Percentiles rank a stretch among this genome's conserved stretches.
Conservation (phyloP, 805 yeast species). For the Candida krabiensis region DNA sequence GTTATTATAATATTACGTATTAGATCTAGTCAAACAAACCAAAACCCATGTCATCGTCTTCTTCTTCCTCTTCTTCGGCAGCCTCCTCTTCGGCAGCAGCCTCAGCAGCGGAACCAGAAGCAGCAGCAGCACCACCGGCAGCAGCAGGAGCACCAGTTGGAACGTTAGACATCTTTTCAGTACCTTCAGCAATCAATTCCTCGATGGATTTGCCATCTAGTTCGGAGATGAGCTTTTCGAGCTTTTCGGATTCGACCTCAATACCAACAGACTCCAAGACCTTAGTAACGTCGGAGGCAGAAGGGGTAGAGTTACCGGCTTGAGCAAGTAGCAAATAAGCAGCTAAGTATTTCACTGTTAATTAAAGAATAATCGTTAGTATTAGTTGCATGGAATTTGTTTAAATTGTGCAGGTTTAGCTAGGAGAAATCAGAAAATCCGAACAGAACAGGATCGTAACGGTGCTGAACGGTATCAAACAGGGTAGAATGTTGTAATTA, state of each 20-base stretch:
- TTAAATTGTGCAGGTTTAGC: no score
- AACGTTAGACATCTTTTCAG: slow-evolving; percentile 75
- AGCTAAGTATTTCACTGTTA: slow-evolving; percentile 82
- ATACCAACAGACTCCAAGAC: slow-evolving; percentile 75
- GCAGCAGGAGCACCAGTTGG: slow-evolving; percentile 84
- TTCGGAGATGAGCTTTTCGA: slow-evolving; percentile 68
- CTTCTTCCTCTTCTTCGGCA: slow-evolving; percentile 51
- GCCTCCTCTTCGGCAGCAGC: slow-evolving; percentile 58
- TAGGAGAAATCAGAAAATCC: no score
- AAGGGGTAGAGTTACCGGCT: slow-evolving; percentile 83
- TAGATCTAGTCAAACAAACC: slow-evolving; percentile 90
- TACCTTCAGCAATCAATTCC: slow-evolving; percentile 79
- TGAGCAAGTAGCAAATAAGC: slow-evolving; percentile 87
- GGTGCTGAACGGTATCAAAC: no score
- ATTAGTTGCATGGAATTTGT: no score
- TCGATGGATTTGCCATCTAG: slow-evolving; percentile 74
- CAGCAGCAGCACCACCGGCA: slow-evolving; percentile 55
- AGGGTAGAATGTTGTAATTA: no score
- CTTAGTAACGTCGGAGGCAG: slow-evolving; percentile 72
- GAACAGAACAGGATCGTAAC: no score
- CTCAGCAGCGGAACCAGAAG: slow-evolving; percentile 53
- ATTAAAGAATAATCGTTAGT: no score
- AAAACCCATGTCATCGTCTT: slow-evolving; percentile 68
- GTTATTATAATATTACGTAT: slow-evolving; percentile 7
- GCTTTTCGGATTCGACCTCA: slow-evolving; percentile 78